Evolutionary conservation across 352 stramenopile genomes (phyloP).

Genomic region (Phytophthora litchii): DNA sequence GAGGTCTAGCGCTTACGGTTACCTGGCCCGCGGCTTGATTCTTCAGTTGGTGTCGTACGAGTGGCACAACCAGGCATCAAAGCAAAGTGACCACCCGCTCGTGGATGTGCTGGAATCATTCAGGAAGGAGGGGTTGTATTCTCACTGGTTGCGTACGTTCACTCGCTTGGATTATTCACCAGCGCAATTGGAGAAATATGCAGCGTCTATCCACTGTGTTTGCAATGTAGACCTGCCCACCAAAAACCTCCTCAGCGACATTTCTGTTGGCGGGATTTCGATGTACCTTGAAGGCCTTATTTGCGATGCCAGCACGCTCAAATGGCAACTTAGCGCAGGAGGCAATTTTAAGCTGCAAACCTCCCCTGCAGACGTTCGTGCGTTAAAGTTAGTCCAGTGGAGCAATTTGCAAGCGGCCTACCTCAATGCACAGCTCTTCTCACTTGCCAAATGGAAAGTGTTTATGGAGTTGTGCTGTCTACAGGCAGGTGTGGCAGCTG

Average conservation of each 20-base stretch:
- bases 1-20: slow-evolving; percentile 64
- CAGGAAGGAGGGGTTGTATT: slow-evolving; percentile 64
- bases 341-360: slow-evolving; percentile 23
- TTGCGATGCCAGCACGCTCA: slow-evolving; percentile 30
- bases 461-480: slow-evolving; percentile 79
- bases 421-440: slow-evolving; percentile 58
- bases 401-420: slow-evolving; percentile 60
- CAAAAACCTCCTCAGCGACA: slow-evolving; percentile 15
- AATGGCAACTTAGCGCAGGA: slow-evolving; percentile 41
- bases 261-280: slow-evolving; percentile 24
- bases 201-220: slow-evolving; percentile 24
- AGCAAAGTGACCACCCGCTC: slow-evolving; percentile 43
- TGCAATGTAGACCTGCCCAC: slow-evolving; percentile 14
- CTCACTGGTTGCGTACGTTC: slow-evolving; percentile 73
- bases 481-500: slow-evolving; percentile 29
- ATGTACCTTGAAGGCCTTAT: slow-evolving; percentile 39
- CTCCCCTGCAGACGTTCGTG: slow-evolving; percentile 36
- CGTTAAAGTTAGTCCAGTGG: slow-evolving; percentile 53
- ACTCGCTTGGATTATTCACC: slow-evolving; percentile 64
- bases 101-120: slow-evolving; percentile 61
- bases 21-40: slow-evolving; percentile 60
- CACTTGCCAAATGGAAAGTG: slow-evolving; percentile 61
- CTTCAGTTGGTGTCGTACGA: slow-evolving; percentile 69
- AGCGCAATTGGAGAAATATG: slow-evolving; percentile 28
- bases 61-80: slow-evolving; percentile 56